Base-by-base conservation (phyloP, 2,329 filamentous ascomycete species). In the Aspergillus sp. region DNA sequence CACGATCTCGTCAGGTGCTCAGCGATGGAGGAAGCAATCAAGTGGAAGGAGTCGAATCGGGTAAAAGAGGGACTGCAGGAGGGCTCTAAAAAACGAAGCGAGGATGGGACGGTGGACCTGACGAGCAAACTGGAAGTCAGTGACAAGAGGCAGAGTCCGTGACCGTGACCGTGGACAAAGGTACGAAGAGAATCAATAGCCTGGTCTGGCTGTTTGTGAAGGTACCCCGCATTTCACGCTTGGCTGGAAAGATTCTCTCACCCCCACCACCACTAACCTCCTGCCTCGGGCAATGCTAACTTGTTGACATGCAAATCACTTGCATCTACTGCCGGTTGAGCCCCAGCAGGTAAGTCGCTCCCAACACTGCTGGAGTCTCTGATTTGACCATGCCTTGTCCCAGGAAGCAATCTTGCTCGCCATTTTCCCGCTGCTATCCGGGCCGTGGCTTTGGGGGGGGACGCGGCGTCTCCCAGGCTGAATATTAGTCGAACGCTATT, bases 321-420 rank as follows among this genome's bases (percentile, higher is more conserved):
- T 20, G 45, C 45, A 34, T 27, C 30, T 34, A 30, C 24, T 33
- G 44, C 24, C 27, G 24, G 30, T 11, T 33, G 27, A 48, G 45
- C 45, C 45, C 11, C 27, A 20, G 30, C 27, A 30, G 27, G 27
- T 48, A 19, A 34, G 15, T 42, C 39, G 8, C 12, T 34, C 22
- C 19, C 24, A 15, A 19, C 34, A 12, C 5, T 13, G n/a, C 20
- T 13, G 15, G 40, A 17, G 9, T 24, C 27, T 34, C 19, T n/a
- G 19, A 50, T 22, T 22, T 49, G 47, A 34, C 37, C 33, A 15
- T 33, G 33, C 30, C n/a, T 30, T 40, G 48, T 9, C 9, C 15
- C 13, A 46, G 44, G 42, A 46, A 46, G 15, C 48, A 24, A 15
- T 11, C 70, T 4, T 82, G 82, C 64, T 83, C 27, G 27, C 34